A percentile compares a stretch with the other conserved stretches of the same genome.
Conservation (phyloP, 2,329 filamentous ascomycete genomes). For the Penicillium sp. region DNA sequence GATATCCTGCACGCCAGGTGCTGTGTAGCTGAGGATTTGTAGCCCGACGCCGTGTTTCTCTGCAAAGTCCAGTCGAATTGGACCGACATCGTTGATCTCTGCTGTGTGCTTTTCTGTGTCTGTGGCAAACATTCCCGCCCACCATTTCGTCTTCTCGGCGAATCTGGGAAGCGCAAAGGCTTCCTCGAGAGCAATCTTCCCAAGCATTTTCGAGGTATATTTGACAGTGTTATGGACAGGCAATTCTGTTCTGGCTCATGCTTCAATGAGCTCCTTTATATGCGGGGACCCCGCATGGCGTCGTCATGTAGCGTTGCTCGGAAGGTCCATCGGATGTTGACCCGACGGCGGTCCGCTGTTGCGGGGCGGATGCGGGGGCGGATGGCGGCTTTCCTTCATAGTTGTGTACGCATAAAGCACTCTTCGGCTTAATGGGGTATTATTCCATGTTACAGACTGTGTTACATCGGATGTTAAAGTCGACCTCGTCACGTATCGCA, state of each 20-base stretch:
- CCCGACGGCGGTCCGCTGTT: slow-evolving; percentile 1
- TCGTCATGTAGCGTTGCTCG: background rate
- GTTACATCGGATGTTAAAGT: too few relatives aligned
- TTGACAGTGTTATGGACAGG: background rate
- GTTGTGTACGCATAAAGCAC: background rate
- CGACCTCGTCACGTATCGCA: too few relatives aligned
- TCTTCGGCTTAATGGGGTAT: too few relatives aligned
- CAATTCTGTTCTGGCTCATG: background rate
- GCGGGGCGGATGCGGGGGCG: slow-evolving; percentile 7
- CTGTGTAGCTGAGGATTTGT: slow-evolving; percentile 51
- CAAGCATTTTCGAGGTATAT: slow-evolving; percentile 48
- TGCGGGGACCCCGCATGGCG: slow-evolving; percentile 11
- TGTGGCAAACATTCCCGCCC: slow-evolving; percentile 61
- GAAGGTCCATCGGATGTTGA: background rate
- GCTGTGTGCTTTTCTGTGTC: slow-evolving; percentile 59
- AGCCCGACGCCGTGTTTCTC: slow-evolving; percentile 51
- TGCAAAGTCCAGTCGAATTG: slow-evolving; percentile 45
- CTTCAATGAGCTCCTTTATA: background rate
- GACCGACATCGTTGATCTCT: slow-evolving; percentile 55
- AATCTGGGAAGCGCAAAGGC: slow-evolving; percentile 62
- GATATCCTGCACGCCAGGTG: slow-evolving; percentile 52
- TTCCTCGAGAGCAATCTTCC: slow-evolving; percentile 65
- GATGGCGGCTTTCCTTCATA: background rate
- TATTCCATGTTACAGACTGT: too few relatives aligned
- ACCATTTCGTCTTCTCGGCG: slow-evolving; percentile 61